phyloP scores from a whole-genome alignment of 179 eudicot genomes.

The Vitellaria paradoxa region DNA sequence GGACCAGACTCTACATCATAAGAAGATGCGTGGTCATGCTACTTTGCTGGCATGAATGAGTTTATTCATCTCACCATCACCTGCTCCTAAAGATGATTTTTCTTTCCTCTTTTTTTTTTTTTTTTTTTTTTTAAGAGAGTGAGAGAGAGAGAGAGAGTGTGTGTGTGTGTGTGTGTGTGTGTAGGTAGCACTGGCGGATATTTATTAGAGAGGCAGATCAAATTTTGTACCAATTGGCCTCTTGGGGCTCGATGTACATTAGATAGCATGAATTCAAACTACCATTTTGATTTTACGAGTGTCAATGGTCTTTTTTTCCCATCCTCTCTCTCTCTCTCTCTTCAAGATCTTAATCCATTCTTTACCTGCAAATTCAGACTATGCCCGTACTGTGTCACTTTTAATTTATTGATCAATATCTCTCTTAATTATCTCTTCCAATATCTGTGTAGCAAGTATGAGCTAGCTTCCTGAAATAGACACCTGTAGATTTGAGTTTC shows the following conservation, averaged over 20 bases:
- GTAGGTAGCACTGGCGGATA: constrained; percentile 11
- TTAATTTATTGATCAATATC: neutral
- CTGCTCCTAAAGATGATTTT: neutral
- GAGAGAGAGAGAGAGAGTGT: too few species aligned
- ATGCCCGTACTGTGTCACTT: neutral
- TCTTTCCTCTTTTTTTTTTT: neutral
- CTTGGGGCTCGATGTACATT: constrained; percentile 8
- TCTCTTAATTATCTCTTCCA: neutral
- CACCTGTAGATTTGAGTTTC: neutral
- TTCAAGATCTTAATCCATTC: neutral
- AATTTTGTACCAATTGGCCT: constrained; percentile 1
- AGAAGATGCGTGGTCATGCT: constrained; percentile 92
- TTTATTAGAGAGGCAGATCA: neutral
- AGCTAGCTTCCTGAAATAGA: neutral
- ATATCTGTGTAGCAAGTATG: neutral
- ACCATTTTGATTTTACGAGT: neutral
- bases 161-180: too few species aligned
- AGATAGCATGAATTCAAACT: neutral
- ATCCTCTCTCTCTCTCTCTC: neutral
- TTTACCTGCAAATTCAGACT: neutral
- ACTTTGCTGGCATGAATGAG: constrained; percentile 84
- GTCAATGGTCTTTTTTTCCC: neutral
- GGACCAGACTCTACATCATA: constrained; percentile 78
- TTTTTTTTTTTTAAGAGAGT: too few species aligned
- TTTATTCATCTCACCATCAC: too few species aligned